A percentile compares a stretch with the other conserved stretches of the same genome.
These are phyloP conservation scores for Fistulinella prunicolor DNA, from an alignment of 768 basidiomycete species.

Conservation along the genomic window DNA sequence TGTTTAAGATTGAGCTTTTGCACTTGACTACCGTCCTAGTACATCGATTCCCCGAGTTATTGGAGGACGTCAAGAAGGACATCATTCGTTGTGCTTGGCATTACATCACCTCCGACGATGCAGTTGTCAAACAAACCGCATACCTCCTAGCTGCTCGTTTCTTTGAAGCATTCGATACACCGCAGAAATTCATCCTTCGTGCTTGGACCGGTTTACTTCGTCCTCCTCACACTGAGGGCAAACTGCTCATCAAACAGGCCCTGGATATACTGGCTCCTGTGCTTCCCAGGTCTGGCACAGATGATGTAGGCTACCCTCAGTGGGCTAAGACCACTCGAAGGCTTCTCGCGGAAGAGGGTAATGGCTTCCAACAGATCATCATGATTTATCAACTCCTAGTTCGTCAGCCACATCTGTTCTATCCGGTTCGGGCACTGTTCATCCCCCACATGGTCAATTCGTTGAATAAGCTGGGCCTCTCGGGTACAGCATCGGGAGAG, in stretches of 20 bases:
- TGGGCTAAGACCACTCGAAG: constrained; percentile 90
- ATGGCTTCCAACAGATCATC: constrained; percentile 62
- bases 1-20: constrained; percentile 86
- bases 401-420: constrained; percentile 88
- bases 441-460: constrained; percentile 92
- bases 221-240: constrained; percentile 73
- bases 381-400: constrained; percentile 90
- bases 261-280: constrained; percentile 83
- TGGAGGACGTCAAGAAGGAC: constrained; percentile 82
- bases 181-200: constrained; percentile 84
- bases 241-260: constrained; percentile 77
- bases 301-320: constrained; percentile 54
- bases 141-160: constrained; percentile 90
- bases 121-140: constrained; percentile 88
- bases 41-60: constrained; percentile 75
- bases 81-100: constrained; percentile 94
- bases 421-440: constrained; percentile 88
- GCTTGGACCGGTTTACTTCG: constrained; percentile 91
- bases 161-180: constrained; percentile 84
- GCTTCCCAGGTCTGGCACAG: constrained; percentile 63
- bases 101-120: constrained; percentile 81
- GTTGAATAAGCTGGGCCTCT: constrained; percentile 83
- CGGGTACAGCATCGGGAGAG: constrained; percentile 66
- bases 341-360: constrained; percentile 85
- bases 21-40: constrained; percentile 88